Evolutionary conservation across 257 asterid genomes (phyloP).

Genomic region (Fraxinus americana): DNA sequence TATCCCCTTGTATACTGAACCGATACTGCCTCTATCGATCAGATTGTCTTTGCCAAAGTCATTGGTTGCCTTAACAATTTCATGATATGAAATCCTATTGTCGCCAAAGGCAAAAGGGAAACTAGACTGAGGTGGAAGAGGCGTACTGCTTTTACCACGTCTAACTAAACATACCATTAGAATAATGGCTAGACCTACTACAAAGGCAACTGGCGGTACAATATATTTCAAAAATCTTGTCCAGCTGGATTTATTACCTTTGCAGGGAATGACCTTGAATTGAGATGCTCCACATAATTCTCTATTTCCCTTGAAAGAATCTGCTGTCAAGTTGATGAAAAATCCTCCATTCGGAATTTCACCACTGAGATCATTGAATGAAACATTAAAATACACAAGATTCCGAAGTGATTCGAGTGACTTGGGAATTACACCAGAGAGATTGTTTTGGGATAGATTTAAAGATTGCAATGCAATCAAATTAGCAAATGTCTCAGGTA

Average conservation of each 20-base stretch:
- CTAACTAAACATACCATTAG: background rate
- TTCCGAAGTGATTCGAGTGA: background rate
- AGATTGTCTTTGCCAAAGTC: background rate
- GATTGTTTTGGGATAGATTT: background rate
- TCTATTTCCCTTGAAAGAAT: background rate
- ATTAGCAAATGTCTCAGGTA: slow-evolving; percentile 23
- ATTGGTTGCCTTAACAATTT: slow-evolving; percentile 1
- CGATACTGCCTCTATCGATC: slow-evolving; percentile 8
- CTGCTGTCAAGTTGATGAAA: background rate
- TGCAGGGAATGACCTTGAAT: background rate
- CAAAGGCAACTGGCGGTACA: background rate
- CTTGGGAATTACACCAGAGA: background rate
- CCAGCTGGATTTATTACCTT: background rate
- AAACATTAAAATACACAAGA: background rate
- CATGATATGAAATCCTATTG: slow-evolving; percentile 2
- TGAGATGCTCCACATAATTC: background rate
- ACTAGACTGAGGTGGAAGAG: background rate
- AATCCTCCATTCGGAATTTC: background rate
- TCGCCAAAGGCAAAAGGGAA: background rate
- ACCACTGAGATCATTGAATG: background rate
- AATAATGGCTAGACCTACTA: background rate
- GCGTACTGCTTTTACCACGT: background rate
- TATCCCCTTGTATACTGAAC: slow-evolving; percentile 13
- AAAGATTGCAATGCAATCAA: background rate
- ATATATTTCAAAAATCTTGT: background rate